Base-by-base conservation (phyloP, 805 yeast genomes). In the Kodamaea lidongshanica region DNA sequence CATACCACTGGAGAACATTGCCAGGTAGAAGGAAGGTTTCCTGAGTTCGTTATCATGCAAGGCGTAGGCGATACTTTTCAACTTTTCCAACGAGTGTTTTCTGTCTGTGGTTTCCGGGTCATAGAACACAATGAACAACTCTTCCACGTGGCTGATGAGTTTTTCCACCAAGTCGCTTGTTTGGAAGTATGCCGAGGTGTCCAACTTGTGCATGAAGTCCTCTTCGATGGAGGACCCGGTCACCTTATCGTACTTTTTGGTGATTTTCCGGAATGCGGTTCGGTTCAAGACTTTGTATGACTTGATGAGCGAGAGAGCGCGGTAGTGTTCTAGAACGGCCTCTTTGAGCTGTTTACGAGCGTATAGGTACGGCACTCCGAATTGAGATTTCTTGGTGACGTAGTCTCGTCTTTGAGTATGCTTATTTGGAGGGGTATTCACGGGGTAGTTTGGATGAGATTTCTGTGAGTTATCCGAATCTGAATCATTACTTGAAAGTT, bases 211-310 rank as follows among this genome's bases (percentile, higher is more conserved):
- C 75, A 79, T 67, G 47, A 75, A 85, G 3, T 50, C 38, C 1
- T 58, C 52, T 8, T 74, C 61, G 4, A 68, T 41, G 17, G 60
- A 42, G 7, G 72, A 60, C 8, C 61, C 50, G 2, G 78, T 67
- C 4, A 79, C 67, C 47, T 92, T 92, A 56, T 92, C 98, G 50
- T 75, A 88, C 53, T 92, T 92, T 50, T 92, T 92, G 35, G 86
- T 67, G 46, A 92, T 77, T 47, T 92, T 92, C 30, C 95, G 71
- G 46, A 88, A 76, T 0, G 94, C 98, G 0, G 95, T 87, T 17
- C 87, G 67, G 55, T 92, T 92, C 43, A 88, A 55, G 27, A 78
- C 64, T 41, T 84, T 67, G 52, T 77, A 92, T 1, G 84, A 79
- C 40, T 73, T 73, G 28, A 83, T 56, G 19, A 84, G 65, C 36